A percentile compares a stretch with the other conserved stretches of the same genome.
Conservation (phyloP, 495 filamentous ascomycete species). For the Penicillium steckii region DNA sequence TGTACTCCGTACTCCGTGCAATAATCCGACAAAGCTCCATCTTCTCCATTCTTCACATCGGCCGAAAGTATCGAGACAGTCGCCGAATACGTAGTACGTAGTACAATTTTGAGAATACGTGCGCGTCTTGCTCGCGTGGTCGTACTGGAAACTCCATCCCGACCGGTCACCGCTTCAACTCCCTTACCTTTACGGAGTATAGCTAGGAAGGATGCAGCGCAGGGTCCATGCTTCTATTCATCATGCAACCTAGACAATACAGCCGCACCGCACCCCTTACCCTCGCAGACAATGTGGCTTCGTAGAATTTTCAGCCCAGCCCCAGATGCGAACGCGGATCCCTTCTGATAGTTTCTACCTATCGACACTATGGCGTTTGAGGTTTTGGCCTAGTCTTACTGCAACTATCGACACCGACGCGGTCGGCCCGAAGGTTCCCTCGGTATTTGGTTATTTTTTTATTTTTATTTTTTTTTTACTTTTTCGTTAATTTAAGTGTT, state of each 20-base stretch:
- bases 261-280: not conserved
- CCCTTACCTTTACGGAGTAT: not conserved
- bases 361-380: not conserved
- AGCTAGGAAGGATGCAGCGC: not conserved
- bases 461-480: too few species aligned
- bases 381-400: not conserved
- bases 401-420: not conserved
- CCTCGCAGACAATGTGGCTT: not conserved
- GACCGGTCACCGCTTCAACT: conserved; percentile 1
- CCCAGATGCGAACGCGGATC: not conserved
- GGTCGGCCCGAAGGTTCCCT: not conserved
- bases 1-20: too few species aligned
- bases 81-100: too few species aligned
- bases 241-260: not conserved
- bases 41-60: too few species aligned
- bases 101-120: not conserved
- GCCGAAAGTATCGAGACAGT: too few species aligned
- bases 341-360: not conserved
- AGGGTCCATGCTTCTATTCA: not conserved
- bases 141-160: not conserved
- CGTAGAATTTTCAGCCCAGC: not conserved
- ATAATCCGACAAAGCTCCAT: too few species aligned
- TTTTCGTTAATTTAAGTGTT: too few species aligned
- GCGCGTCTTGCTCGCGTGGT: not conserved
- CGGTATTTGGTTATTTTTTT: not conserved